Conservation (phyloP, 495 filamentous ascomycete species). For the Xylaria cubensis region DNA sequence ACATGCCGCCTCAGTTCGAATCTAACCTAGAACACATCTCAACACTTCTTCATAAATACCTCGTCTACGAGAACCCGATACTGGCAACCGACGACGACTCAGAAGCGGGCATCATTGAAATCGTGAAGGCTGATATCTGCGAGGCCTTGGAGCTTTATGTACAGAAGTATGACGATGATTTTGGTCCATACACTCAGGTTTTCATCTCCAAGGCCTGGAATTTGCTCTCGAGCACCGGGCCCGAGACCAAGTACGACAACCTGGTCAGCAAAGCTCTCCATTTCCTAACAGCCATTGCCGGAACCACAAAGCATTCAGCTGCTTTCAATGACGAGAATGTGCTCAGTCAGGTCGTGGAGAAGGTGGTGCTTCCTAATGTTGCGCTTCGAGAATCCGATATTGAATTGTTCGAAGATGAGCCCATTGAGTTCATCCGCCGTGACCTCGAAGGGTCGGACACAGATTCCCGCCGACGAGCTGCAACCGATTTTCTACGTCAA, state of each 20-base stretch:
- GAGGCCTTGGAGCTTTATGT: conserved; percentile 85
- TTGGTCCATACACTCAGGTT: conserved; percentile 73
- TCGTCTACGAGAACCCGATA: conserved; percentile 83
- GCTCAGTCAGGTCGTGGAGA: conserved; percentile 84
- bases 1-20: conserved; percentile 92
- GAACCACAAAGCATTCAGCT: conserved; percentile 74
- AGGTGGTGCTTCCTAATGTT: conserved; percentile 93
- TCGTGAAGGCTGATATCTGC: conserved; percentile 89
- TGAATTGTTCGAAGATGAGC: conserved; percentile 97
- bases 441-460: conserved; percentile 96
- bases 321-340: conserved; percentile 82
- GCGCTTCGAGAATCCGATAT: conserved; percentile 88
- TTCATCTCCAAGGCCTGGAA: conserved; percentile 92
- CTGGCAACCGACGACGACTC: conserved; percentile 84
- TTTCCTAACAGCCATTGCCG: conserved; percentile 89
- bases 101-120: conserved; percentile 83
- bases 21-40: conserved; percentile 79
- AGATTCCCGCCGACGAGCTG: conserved; percentile 87
- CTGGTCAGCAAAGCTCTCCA: conserved; percentile 93
- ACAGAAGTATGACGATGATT: conserved; percentile 93
- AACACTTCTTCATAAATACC: conserved; percentile 85
- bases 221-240: conserved; percentile 82
- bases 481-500: conserved; percentile 89
- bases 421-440: conserved; percentile 95
- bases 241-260: conserved; percentile 91